These are phyloP conservation scores for Coffea canephora DNA, from an alignment of 257 asterid genomes.

Conservation along the genomic window DNA sequence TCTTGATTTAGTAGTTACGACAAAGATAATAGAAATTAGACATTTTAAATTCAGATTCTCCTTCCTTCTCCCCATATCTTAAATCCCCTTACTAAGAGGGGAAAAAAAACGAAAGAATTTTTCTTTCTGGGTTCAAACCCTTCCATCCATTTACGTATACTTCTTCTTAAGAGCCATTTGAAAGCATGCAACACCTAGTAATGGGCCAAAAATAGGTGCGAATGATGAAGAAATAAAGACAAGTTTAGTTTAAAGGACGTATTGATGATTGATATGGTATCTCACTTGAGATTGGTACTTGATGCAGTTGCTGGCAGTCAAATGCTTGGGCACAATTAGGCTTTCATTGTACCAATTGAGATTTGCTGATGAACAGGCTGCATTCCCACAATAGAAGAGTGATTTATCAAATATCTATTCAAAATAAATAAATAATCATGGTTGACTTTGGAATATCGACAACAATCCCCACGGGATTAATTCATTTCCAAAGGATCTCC, in stretches of 20 bases:
- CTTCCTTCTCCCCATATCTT: too few relatives aligned
- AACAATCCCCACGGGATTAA: too few relatives aligned
- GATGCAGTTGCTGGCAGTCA: slow-evolving; percentile 22
- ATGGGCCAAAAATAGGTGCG: neutral
- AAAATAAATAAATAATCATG: too few relatives aligned
- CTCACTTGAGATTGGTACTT: slow-evolving; percentile 18
- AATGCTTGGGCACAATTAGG: slow-evolving; percentile 16
- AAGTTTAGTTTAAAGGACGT: neutral
- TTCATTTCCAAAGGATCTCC: too few relatives aligned
- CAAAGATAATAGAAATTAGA: neutral
- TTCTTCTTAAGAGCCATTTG: neutral
- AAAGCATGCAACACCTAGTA: neutral
- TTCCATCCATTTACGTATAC: too few relatives aligned
- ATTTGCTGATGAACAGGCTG: slow-evolving; percentile 27
- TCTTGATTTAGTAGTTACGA: too few relatives aligned
- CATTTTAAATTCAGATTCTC: too few relatives aligned
- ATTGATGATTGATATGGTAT: neutral
- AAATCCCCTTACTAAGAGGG: too few relatives aligned
- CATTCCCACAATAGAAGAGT: neutral
- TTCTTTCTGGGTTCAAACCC: too few relatives aligned
- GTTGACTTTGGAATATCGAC: too few relatives aligned
- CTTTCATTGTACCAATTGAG: slow-evolving; percentile 27
- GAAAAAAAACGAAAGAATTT: too few relatives aligned
- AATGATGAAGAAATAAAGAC: neutral
- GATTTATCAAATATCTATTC: too few relatives aligned